Evolutionary conservation across 768 basidiomycete genomes (phyloP).

Genomic region (Tricholoma flavovirens): DNA sequence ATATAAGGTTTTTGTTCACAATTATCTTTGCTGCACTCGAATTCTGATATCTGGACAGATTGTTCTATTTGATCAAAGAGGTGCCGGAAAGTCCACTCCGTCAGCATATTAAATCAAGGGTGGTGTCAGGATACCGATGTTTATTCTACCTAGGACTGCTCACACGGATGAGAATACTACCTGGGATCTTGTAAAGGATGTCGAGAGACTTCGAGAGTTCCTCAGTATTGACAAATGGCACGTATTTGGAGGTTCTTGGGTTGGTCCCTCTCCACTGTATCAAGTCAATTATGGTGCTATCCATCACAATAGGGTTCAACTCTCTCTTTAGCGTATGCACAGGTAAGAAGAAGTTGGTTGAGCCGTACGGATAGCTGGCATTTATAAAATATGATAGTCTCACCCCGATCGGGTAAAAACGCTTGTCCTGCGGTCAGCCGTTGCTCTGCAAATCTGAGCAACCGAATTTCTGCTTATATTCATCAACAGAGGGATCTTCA

Average conservation of each 20-base stretch:
- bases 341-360: constrained; percentile 37
- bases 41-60: constrained; percentile 42
- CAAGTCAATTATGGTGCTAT: background rate
- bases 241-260: constrained; percentile 94
- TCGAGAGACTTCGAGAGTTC: constrained; percentile 74
- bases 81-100: constrained; percentile 83
- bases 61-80: constrained; percentile 86
- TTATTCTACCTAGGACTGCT: constrained; percentile 46
- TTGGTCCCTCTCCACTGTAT: constrained; percentile 23
- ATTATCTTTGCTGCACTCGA: too few species aligned
- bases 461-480: background rate
- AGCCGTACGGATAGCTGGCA: background rate
- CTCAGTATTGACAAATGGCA: constrained; percentile 84
- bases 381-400: constrained; percentile 33
- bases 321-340: constrained; percentile 78
- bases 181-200: constrained; percentile 88
- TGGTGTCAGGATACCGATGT: constrained; percentile 1
- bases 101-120: constrained; percentile 28
- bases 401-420: constrained; percentile 79
- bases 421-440: constrained; percentile 63
- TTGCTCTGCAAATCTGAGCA: background rate
- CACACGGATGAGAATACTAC: constrained; percentile 85
- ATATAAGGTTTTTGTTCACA: constrained; percentile 54
- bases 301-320: constrained; percentile 63
- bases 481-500: constrained; percentile 73